Evolutionary conservation across 1,139 yeast species (phyloP).

Genomic region (Candida sojae): DNA sequence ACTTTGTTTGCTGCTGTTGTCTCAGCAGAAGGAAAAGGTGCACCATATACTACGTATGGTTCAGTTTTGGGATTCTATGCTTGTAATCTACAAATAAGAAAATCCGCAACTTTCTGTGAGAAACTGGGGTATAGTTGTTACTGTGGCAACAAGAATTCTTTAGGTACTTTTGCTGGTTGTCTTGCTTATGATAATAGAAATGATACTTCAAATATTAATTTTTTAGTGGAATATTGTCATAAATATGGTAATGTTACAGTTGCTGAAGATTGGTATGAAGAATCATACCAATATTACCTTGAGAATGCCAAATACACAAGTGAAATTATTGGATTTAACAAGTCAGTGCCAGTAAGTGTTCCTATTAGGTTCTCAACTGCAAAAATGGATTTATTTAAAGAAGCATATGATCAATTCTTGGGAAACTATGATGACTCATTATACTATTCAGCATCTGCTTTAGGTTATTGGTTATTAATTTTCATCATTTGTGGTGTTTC

Average conservation of each 20-base stretch:
- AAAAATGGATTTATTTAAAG: constrained; percentile 15
- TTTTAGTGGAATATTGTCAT: constrained; percentile 5
- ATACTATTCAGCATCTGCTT: constrained; percentile 48
- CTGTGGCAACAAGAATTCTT: constrained; percentile 15
- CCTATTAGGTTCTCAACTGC: constrained; percentile 25
- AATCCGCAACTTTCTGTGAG: constrained; percentile 17
- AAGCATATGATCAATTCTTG: constrained; percentile 28
- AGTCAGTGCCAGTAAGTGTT: constrained; percentile 18
- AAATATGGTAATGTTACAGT: constrained; percentile 13
- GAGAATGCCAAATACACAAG: constrained; percentile 18
- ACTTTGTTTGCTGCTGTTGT: neutral
- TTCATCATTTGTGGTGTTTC: constrained; percentile 39
- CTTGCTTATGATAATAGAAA: constrained; percentile 7
- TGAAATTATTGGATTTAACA: constrained; percentile 25
- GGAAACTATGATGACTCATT: constrained; percentile 42
- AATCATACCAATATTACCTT: constrained; percentile 19
- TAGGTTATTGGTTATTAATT: constrained; percentile 53
- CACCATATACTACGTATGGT: constrained; percentile 14
- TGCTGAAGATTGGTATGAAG: constrained; percentile 18
- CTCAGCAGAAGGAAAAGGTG: constrained; percentile 7
- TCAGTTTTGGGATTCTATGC: constrained; percentile 14
- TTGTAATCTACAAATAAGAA: constrained; percentile 19
- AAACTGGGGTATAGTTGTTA: constrained; percentile 9
- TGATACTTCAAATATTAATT: neutral
- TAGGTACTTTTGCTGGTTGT: constrained; percentile 22